A percentile compares a stretch with the other conserved stretches of the same genome.
Evolutionary conservation across 257 asterid species (phyloP).

Genomic region (Lycium barbarum): DNA sequence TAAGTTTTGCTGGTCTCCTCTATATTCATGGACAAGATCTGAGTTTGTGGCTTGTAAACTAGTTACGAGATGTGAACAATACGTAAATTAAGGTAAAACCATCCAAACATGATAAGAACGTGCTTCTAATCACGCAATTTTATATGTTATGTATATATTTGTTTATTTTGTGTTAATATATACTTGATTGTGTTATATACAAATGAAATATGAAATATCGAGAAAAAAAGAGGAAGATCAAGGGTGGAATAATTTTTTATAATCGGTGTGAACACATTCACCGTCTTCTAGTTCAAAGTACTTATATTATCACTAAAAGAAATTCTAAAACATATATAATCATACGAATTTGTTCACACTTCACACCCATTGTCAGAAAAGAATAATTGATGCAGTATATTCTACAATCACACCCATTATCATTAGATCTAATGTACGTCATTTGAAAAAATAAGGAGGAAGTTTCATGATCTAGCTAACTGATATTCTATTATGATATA

Average conservation of each 20-base stretch:
- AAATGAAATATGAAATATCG: no score
- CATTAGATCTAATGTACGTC: background rate
- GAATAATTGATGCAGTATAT: background rate
- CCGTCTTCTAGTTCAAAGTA: background rate
- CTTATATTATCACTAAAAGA: background rate
- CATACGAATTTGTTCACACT: background rate
- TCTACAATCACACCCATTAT: background rate
- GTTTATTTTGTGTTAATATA: background rate
- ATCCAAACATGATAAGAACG: background rate
- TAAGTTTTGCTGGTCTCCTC: background rate
- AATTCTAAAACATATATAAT: background rate
- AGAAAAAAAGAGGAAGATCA: no score
- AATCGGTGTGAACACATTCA: background rate
- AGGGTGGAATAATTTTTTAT: background rate
- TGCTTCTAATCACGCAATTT: background rate
- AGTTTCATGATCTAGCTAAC: background rate
- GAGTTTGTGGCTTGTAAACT: background rate
- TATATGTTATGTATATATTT: background rate
- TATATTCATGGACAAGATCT: background rate
- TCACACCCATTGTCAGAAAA: background rate
- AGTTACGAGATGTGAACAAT: background rate
- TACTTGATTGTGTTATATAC: background rate
- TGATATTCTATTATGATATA: background rate
- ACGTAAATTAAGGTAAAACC: slow-evolving; percentile 7
- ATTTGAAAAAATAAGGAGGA: background rate